Base-by-base conservation (phyloP, 768 basidiomycete genomes). In the Suillus hirtellus region DNA sequence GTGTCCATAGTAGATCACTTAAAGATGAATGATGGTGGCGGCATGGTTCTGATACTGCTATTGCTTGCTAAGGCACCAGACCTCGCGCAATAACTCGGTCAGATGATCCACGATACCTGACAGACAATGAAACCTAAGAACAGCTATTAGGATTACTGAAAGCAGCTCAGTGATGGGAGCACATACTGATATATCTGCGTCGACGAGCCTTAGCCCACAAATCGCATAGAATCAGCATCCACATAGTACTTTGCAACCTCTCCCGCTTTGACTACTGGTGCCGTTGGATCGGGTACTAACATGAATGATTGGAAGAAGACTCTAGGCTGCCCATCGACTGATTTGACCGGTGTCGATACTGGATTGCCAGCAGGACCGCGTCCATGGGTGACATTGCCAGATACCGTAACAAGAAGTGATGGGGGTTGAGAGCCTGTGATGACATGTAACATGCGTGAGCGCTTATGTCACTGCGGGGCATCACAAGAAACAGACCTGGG, bases 301-400 rank as follows among this genome's bases (percentile, higher is more conserved):
- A 95, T 85, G 70, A 95, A 95, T 7, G 92, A 90, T 74, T 95
- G 93, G 19, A 89, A 89, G 76, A 95, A 95, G 58, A 93, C 90
- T 44, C 93, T 85, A 9, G 93, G 88, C 44, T 92, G 90, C 12
- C 86, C 90, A 61, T 94, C 92, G 19, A 88, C 78, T 21, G 80
- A 82, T 69, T 83, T 82, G 43, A 75, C 59, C 40, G 73, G 73
- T 15, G 82, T 79, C 1, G 82, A 80, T 49, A 78, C 73, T 14
- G 85, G 87, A 71, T 90, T 90, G 31, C 83, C 84, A 24, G 78
- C 71, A 40, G 86, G 81, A 12, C 83, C 85, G 60, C 77, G 80
- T 31, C 90, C 90, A 65, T 93, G 89, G 3, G 80, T 84, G 43
- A 95, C 93, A 64, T 80, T 89, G 21, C 93, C 93, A 5, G 92